Evolutionary conservation across 1,284 basidiomycete species (phyloP), one percentile per base, ranked within the genome.

Genomic region (Pholiota adiposa): DNA sequence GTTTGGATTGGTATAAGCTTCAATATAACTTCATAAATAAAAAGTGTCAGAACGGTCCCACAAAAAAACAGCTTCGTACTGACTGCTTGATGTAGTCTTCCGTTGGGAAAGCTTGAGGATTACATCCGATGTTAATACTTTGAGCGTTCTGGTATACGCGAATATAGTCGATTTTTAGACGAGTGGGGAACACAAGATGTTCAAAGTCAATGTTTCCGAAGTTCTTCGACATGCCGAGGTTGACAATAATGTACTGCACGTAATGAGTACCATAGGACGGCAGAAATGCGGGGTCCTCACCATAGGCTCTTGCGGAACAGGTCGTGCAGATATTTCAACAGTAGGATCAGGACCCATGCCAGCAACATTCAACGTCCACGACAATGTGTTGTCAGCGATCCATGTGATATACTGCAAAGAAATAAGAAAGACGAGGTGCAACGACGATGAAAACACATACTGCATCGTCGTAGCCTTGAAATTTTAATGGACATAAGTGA

Each of bases 281-380:
- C n/a, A 12, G n/a, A 14, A 51, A 41, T 12, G 34, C 53, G 19
- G 11, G 38, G 4, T 18, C 57, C 77, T 51, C 69, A 87, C 89
- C 90, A 96, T 87, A 1, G 94, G 93, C 72, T 96, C 95, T 69
- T 92, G 86, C 0, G 94, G 85, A 46, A 98, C 82, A 4, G 89
- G 84, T 49, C 96, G 81, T 40, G 85, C 82, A 1, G 87, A 79
- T 55, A 97, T 93, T 62, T 93, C 78, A 12, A 88, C 87, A 1
- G 67, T 63, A 0, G 75, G 51, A 69, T 96, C 90, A 2, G 90
- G 83, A 4, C 77, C 86, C 76, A 96, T 83, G 3, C 92, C 95
- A 40, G 78, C 74, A 19, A 83, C 82, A 36, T 86, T 83, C 56
- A 98, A 66, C 2, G 88, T 92, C 94, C 93, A 98, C 29, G 87